Evolutionary conservation across 768 basidiomycete species (phyloP).

Genomic region (Ramaria sp.): DNA sequence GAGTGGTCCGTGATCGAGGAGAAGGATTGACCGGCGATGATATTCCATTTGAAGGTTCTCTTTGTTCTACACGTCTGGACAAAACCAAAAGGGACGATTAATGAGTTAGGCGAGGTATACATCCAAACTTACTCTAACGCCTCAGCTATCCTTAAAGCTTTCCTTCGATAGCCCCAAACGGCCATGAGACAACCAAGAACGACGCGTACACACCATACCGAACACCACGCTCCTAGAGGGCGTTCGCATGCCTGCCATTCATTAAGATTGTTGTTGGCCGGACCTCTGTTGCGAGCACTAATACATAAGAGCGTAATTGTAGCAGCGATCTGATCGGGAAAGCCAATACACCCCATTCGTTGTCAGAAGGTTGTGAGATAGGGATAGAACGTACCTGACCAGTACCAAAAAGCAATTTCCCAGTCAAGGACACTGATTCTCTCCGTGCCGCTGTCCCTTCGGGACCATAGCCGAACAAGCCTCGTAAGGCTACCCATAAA

Average conservation of each 20-base stretch:
- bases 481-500: neutral
- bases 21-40: neutral
- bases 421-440: slow-evolving; percentile 40
- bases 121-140: neutral
- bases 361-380: neutral
- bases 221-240: slow-evolving; percentile 58
- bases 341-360: neutral
- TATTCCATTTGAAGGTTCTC: neutral
- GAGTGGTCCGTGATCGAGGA: neutral
- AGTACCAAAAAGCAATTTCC: slow-evolving; percentile 38
- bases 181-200: slow-evolving; percentile 36
- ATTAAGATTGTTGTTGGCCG: slow-evolving; percentile 25
- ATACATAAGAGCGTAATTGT: slow-evolving; percentile 41
- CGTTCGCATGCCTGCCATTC: slow-evolving; percentile 57
- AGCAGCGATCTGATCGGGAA: slow-evolving; percentile 35
- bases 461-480: slow-evolving; percentile 42
- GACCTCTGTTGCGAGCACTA: slow-evolving; percentile 37
- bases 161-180: slow-evolving; percentile 41
- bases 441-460: slow-evolving; percentile 37
- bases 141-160: neutral
- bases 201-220: slow-evolving; percentile 50
- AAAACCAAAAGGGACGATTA: neutral
- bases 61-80: neutral
- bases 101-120: slow-evolving; percentile 9
- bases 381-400: slow-evolving; percentile 33